Base-by-base conservation (phyloP, 2,329 filamentous ascomycete species). In the Apiospora pterosperma region DNA sequence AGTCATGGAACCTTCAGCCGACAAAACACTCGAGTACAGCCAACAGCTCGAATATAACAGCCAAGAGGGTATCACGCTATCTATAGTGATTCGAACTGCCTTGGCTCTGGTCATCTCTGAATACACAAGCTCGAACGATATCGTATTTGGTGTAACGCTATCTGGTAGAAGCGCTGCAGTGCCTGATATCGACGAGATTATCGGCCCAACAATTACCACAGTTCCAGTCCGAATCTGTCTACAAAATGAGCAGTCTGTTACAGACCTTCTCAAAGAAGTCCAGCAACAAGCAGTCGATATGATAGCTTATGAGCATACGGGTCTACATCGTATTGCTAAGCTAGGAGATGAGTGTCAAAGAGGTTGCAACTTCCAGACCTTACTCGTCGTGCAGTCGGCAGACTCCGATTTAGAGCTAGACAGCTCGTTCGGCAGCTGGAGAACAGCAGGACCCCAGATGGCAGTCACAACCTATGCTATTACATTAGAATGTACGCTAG, bases 91-190 rank as follows among this genome's bases (percentile, higher is more conserved):
- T 36, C 74, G n/a, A n/a, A n/a, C 75, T 34, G 77, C 79, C 1
- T 81, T 78, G 79, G 76, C 78, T 8, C 65, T 81, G 10, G 71
- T 79, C 0, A 70, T 75, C 1, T 73, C 75, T 1, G 65, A 75
- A 6, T 78, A 79, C 61, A 73, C 78, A 48, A 73, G 73, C 11
- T 70, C 74, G n/a, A 63, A 71, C 10, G 79, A 81, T 61, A 74
- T 80, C 25, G 68, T 78, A 11, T 81, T 81, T 63, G 80, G 80
- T 4, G 76, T 76, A 65, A 80, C 77, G 0, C 70, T 80, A 14
- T 76, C 77, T 2, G 80, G 80, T 12, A 75, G 80, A 39, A 63
- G 65, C 19, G 67, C 67, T 1, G 21, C 65, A 3, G 62, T 71
- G 14, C 41, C 62, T 7, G 65, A 63, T 1, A 66, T 71, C 36